Conservation (phyloP, 306 rosid species). For the Gleditsia sinensis region DNA sequence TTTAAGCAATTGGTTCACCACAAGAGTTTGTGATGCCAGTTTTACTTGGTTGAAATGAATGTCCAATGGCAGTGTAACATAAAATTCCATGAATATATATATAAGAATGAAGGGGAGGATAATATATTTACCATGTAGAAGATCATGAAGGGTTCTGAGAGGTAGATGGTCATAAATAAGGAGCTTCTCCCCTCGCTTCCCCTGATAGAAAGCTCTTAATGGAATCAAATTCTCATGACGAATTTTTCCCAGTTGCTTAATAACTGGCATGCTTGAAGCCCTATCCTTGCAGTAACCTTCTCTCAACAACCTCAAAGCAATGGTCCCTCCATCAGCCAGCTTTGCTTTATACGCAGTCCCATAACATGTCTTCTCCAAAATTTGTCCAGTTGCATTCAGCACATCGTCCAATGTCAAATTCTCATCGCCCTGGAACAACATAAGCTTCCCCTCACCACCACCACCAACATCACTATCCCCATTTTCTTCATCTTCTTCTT, state of each 20-base stretch:
- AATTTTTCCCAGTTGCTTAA: slow-evolving; percentile 84
- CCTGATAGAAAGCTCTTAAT: slow-evolving; percentile 93
- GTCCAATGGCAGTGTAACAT: slow-evolving; percentile 7
- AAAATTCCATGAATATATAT: slow-evolving; percentile 3
- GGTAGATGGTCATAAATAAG: slow-evolving; percentile 86
- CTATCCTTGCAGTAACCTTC: slow-evolving; percentile 95
- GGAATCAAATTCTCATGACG: slow-evolving; percentile 96
- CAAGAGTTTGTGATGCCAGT: neutral
- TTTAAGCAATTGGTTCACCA: neutral
- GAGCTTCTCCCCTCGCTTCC: slow-evolving; percentile 96
- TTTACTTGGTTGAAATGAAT: neutral
- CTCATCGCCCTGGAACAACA: slow-evolving; percentile 88
- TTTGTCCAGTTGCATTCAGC: slow-evolving; percentile 95
- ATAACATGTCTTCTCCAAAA: slow-evolving; percentile 94
- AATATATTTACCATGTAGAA: slow-evolving; percentile 63
- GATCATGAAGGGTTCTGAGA: slow-evolving; percentile 77
- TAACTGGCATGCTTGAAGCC: slow-evolving; percentile 67
- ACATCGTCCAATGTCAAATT: slow-evolving; percentile 93
- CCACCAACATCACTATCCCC: slow-evolving; percentile 34
- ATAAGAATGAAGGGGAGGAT: neutral
- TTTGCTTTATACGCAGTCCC: slow-evolving; percentile 97
- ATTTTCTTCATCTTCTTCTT: slow-evolving; percentile 49
- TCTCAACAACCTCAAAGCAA: slow-evolving; percentile 84
- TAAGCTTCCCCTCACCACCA: slow-evolving; percentile 86
- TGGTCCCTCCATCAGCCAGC: slow-evolving; percentile 90